Conservation (phyloP, 352 stramenopile genomes). For the Phytophthora hybrid region DNA sequence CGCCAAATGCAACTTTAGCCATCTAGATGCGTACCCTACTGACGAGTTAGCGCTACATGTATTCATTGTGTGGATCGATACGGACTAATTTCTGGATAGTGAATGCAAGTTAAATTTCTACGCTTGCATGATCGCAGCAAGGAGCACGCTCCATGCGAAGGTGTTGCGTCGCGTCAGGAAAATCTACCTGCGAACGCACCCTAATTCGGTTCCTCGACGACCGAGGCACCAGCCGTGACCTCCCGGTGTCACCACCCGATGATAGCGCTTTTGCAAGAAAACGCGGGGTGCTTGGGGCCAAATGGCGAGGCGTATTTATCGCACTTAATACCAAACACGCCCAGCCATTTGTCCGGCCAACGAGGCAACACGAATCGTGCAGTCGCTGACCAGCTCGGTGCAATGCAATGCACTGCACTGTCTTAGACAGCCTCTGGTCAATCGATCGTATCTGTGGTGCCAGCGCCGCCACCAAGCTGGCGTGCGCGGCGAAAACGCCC, state of each 20-base stretch:
- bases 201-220: background rate
- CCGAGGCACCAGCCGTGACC: slow-evolving; percentile 9
- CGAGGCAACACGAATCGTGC: background rate
- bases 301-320: slow-evolving; percentile 20
- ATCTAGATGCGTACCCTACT: background rate
- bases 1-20: background rate
- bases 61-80: background rate
- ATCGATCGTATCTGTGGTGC: background rate
- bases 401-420: background rate
- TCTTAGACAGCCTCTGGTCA: background rate
- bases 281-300: slow-evolving; percentile 23
- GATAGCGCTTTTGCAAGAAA: slow-evolving; percentile 23
- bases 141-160: background rate
- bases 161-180: slow-evolving; percentile 6
- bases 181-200: background rate
- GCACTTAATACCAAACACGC: background rate
- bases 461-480: background rate
- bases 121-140: background rate
- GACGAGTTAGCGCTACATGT: background rate
- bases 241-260: slow-evolving; percentile 11
- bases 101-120: slow-evolving; percentile 11
- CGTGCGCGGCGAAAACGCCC: background rate
- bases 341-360: no score
- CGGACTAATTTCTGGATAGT: slow-evolving; percentile 18
- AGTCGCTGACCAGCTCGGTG: slow-evolving; percentile 1